phyloP scores from a whole-genome alignment of 2,329 filamentous ascomycete species.

The Pleurostoma richardsiae region DNA sequence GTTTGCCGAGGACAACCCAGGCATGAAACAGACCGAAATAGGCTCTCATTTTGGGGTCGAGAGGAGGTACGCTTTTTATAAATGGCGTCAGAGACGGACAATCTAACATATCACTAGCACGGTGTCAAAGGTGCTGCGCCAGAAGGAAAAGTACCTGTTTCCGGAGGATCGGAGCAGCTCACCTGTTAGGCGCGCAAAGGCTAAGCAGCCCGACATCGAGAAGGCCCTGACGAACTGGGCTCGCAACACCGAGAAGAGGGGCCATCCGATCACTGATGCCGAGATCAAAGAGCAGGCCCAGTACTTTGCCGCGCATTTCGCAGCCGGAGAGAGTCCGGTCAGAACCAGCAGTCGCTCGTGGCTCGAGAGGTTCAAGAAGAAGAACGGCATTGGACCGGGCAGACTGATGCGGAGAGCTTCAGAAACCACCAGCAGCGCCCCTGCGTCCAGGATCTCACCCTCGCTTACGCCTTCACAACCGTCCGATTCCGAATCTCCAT shows the following conservation, averaged over 20 bases:
- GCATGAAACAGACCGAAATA: conserved; percentile 92
- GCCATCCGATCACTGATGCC: conserved; percentile 69
- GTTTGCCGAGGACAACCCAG: conserved; percentile 86
- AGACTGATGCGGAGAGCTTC: conserved; percentile 53
- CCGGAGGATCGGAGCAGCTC: conserved; percentile 74
- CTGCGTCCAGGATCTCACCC: conserved; percentile 48
- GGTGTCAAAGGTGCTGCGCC: conserved; percentile 93
- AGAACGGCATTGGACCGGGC: conserved; percentile 56
- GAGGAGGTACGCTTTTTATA: conserved; percentile 65
- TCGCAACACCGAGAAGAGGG: conserved; percentile 72
- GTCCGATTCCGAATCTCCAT: conserved; percentile 64
- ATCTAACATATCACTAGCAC: conserved; percentile 54
- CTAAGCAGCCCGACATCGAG: conserved; percentile 86
- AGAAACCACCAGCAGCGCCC: conserved; percentile 68
- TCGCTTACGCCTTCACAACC: conserved; percentile 55
- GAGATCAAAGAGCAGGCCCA: conserved; percentile 79
- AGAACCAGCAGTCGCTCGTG: conserved; percentile 70
- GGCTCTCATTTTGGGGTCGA: conserved; percentile 94
- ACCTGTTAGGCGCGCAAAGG: conserved; percentile 76
- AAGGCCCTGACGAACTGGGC: conserved; percentile 85
- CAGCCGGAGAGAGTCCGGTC: conserved; percentile 62
- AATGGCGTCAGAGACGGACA: not conserved
- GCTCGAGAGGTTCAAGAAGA: conserved; percentile 95
- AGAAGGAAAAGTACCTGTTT: conserved; percentile 91
- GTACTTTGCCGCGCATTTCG: conserved; percentile 72